Evolutionary conservation across 805 yeast species (phyloP).

Genomic region (Candida ortonii): DNA sequence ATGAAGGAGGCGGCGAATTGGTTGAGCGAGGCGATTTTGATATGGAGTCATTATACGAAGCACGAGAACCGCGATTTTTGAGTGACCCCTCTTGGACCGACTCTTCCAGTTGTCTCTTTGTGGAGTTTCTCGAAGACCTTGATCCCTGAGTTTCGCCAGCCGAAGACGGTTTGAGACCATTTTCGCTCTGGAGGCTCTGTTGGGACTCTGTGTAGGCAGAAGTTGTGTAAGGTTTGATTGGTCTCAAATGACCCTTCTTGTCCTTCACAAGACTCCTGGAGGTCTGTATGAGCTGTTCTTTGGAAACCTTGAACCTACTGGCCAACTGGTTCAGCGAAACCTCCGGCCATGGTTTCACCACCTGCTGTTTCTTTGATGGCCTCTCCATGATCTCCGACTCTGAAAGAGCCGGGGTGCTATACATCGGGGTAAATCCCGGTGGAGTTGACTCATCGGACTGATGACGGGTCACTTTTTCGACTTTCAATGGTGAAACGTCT

Average conservation of each 20-base stretch:
- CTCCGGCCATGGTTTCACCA: conserved; percentile 31
- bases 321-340: conserved; percentile 29
- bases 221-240: conserved; percentile 17
- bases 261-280: conserved; percentile 13
- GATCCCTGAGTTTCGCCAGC: conserved; percentile 1
- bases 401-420: conserved; percentile 24
- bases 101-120: conserved; percentile 13
- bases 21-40: no score
- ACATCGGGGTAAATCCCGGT: conserved; percentile 26
- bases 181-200: conserved; percentile 1
- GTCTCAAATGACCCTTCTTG: conserved; percentile 16
- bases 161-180: conserved; percentile 1
- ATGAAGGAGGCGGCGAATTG: background rate
- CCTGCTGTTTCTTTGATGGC: conserved; percentile 19
- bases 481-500: conserved; percentile 8
- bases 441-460: conserved; percentile 16
- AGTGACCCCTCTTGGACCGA: conserved; percentile 5
- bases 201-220: conserved; percentile 3
- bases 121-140: conserved; percentile 17
- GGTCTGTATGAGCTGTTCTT: conserved; percentile 17
- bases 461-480: conserved; percentile 17
- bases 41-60: conserved; percentile 6
- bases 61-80: no score
- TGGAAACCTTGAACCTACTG: conserved; percentile 26
- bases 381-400: conserved; percentile 20